Evolutionary conservation across 805 yeast genomes (phyloP).

Genomic region (Kuraishia ogatae): DNA sequence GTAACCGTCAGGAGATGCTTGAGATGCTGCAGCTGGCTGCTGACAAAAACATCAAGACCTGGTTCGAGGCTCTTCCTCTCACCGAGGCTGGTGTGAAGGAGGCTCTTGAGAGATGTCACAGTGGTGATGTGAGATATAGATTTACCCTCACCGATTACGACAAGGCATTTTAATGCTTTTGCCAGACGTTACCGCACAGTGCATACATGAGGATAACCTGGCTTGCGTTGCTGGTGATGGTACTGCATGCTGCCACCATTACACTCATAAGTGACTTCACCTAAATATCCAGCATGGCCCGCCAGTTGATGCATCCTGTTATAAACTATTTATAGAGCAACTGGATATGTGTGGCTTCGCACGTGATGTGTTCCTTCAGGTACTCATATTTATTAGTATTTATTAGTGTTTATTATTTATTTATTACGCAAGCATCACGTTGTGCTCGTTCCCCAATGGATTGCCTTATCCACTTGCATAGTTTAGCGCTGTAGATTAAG

Average conservation of each 20-base stretch:
- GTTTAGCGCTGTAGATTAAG: too few species aligned
- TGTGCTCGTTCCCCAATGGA: too few species aligned
- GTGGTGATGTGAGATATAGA: conserved; percentile 56
- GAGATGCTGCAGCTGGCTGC: conserved; percentile 62
- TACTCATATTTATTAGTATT: neutral
- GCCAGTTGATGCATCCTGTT: neutral
- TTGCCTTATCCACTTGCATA: too few species aligned
- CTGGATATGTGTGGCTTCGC: neutral
- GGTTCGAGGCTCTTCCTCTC: conserved; percentile 54
- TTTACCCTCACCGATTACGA: conserved; percentile 52
- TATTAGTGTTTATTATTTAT: too few species aligned
- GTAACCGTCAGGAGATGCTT: conserved; percentile 53
- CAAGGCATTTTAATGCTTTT: conserved; percentile 25
- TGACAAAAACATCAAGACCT: conserved; percentile 46
- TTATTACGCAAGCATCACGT: neutral
- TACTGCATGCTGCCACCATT: too few species aligned
- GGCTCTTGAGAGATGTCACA: conserved; percentile 45
- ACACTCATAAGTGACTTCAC: too few species aligned
- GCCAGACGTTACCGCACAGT: neutral
- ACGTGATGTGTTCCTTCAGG: neutral
- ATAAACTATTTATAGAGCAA: neutral
- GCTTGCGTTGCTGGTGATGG: too few species aligned
- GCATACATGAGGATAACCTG: neutral
- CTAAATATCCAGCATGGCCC: too few species aligned
- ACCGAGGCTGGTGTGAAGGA: conserved; percentile 41